Evolutionary conservation across 1,284 basidiomycete genomes (phyloP), one percentile per base, ranked within the genome.

Genomic region (Thecaphora thlaspeos): DNA sequence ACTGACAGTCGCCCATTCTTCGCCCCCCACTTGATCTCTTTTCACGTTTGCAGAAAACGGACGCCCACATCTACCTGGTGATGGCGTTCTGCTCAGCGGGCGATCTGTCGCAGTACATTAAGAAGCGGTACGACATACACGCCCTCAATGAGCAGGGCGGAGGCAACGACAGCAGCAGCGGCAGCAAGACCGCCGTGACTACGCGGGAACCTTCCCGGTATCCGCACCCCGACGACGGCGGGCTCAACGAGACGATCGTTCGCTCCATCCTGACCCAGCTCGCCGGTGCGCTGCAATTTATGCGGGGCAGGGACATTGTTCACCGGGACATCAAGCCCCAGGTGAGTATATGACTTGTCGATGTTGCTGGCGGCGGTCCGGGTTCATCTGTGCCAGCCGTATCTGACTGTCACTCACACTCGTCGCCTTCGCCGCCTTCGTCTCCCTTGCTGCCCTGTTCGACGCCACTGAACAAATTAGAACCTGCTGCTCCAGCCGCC

Each of bases 241-340:
- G 95, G 3, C 81, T 99, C 37, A 88, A 91, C 64, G 90, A 93
- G 79, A 84, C 87, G 43, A 91, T 93, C 26, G 91, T 96, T 0
- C 84, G 93, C 37, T 93, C 89, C 70, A 97, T 97, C 79, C 80
- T 97, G 23, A 84, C 92, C 21, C 94, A 99, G 78, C 84, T 98
- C 90, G 93, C 90, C 15, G 87, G 90, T 41, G 94, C 94, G 0
- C 84, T 99, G 68, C 89, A 91, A 75, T 97, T 97, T 78, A 82
- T 98, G 47, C 85, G 93, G 18, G 84, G 87, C 24, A 83, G 89
- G 60, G 90, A 95, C 74, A 85, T 98, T 51, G 92, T 98, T 39
- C 94, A 98, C 78, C 84, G 95, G 44, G 94, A 98, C 75, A 93
- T 98, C 80, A 98, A 98, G 79, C 94, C 94, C 26, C 92, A 92